These are phyloP conservation scores for Chaetomium globosum DNA, from an alignment of 2,329 filamentous ascomycete species.

Conservation along the genomic window DNA sequence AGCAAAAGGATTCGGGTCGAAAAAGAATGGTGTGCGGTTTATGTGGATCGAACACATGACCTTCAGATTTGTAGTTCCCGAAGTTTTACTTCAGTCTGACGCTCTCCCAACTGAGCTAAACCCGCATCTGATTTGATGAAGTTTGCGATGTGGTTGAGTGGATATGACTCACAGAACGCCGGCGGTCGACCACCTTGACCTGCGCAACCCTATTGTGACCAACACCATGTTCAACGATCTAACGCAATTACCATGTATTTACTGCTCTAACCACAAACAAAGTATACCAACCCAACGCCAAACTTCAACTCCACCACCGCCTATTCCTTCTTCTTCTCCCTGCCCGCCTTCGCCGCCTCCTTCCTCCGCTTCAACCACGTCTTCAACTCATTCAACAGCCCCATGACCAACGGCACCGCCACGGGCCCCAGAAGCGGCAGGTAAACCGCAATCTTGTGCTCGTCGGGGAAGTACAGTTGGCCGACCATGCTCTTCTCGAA, in stretches of 20 bases:
- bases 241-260: conserved; percentile 9
- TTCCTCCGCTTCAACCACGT: conserved; percentile 56
- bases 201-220: no score
- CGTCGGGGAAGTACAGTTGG: conserved; percentile 96
- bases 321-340: conserved; percentile 40
- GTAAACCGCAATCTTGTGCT: conserved; percentile 97
- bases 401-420: conserved; percentile 85
- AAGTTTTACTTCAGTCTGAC: conserved; percentile 35
- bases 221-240: background rate
- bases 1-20: background rate
- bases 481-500: conserved; percentile 99
- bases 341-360: conserved; percentile 46
- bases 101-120: conserved; percentile 36
- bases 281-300: conserved; percentile 1
- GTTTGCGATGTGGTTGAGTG: no score
- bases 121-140: conserved; percentile 25
- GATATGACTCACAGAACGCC: background rate
- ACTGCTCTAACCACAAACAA: background rate
- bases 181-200: background rate
- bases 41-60: conserved; percentile 35
- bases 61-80: conserved; percentile 30
- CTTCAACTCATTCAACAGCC: conserved; percentile 78
- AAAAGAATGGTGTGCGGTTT: conserved; percentile 27
- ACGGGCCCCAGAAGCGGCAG: conserved; percentile 87
- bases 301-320: background rate